Evolutionary conservation across 495 filamentous ascomycete species (phyloP).

Genomic region (Corynascus novoguineensis): DNA sequence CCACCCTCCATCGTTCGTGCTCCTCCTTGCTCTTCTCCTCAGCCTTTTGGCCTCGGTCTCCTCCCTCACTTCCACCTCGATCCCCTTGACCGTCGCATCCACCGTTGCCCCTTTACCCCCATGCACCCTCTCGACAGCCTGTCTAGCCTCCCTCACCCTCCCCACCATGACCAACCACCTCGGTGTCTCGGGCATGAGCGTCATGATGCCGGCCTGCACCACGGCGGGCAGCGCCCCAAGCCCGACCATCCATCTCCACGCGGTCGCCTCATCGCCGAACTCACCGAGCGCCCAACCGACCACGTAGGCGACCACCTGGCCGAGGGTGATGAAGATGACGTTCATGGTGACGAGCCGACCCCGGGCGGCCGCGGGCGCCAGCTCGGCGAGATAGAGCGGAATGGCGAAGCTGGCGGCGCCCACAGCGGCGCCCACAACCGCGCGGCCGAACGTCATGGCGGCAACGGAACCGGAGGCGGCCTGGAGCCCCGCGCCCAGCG

Average conservation of each 20-base stretch:
- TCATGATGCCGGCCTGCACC: conserved; percentile 59
- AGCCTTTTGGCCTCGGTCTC: conserved; percentile 50
- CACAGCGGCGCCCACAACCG: conserved; percentile 75
- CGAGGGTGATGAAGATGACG: conserved; percentile 74
- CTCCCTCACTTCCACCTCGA: conserved; percentile 63
- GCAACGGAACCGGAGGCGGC: conserved; percentile 56
- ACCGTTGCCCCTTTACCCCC: conserved; percentile 48
- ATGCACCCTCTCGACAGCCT: conserved; percentile 60
- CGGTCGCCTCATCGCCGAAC: conserved; percentile 42
- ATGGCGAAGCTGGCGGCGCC: conserved; percentile 78
- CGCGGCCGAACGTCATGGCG: conserved; percentile 72
- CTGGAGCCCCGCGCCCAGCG: conserved; percentile 67
- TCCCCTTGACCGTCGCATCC: conserved; percentile 54
- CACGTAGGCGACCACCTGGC: conserved; percentile 81
- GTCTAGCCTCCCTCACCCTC: conserved; percentile 51
- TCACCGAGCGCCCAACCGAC: conserved; percentile 63
- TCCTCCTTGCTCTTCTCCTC: conserved; percentile 24
- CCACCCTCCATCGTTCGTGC: conserved; percentile 22
- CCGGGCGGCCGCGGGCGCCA: conserved; percentile 67
- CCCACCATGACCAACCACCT: conserved; percentile 75
- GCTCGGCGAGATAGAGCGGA: conserved; percentile 80
- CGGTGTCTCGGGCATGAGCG: conserved; percentile 76
- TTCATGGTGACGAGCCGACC: conserved; percentile 74
- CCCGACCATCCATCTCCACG: conserved; percentile 90
- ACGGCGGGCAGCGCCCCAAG: conserved; percentile 73